Evolutionary conservation across 179 eudicot genomes (phyloP).

Genomic region (Nepenthes alata): DNA sequence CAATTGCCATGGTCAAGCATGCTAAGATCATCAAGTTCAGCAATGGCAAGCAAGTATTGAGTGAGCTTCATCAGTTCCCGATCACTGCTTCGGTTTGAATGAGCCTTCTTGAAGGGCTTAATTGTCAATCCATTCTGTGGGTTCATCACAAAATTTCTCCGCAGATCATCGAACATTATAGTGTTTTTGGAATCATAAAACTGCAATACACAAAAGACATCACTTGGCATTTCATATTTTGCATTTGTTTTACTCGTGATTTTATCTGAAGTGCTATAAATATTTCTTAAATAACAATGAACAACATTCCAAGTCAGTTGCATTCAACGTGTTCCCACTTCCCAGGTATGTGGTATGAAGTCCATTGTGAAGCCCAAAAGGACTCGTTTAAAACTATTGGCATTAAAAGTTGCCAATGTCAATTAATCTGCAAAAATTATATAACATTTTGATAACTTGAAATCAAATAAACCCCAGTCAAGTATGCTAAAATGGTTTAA

Average conservation of each 20-base stretch:
- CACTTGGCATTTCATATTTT: not conserved
- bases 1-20: constrained; percentile 59
- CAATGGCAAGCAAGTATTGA: constrained; percentile 75
- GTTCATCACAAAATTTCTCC: constrained; percentile 91
- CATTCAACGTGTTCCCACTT: no score
- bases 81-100: constrained; percentile 60
- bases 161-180: constrained; percentile 89
- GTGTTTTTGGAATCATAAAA: constrained; percentile 72
- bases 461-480: no score
- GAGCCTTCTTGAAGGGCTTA: constrained; percentile 86
- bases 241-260: not conserved
- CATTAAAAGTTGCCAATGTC: no score
- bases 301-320: no score
- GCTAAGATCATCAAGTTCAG: constrained; percentile 79
- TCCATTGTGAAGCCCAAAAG: not conserved
- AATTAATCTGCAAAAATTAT: no score
- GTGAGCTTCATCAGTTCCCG: constrained; percentile 87
- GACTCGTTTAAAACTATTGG: not conserved
- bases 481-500: no score
- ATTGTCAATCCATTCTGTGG: constrained; percentile 84
- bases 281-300: no score
- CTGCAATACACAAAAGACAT: constrained; percentile 27
- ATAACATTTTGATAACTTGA: no score
- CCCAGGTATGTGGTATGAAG: no score
- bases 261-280: not conserved